Conservation (phyloP, 2,329 filamentous ascomycete genomes). For the Fusarium sublunatum region DNA sequence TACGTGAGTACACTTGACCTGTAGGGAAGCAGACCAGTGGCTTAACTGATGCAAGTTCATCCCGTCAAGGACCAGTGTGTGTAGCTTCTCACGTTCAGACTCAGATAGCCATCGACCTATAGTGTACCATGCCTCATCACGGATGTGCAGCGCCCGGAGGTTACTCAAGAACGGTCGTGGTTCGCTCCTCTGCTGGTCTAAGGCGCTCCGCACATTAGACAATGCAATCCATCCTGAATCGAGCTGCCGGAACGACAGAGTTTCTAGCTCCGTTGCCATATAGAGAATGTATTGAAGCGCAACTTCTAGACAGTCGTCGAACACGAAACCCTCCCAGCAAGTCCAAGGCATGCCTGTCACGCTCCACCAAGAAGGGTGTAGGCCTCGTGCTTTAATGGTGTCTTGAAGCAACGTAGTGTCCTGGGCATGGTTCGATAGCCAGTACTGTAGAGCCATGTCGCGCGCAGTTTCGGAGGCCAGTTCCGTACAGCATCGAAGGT, state of each 20-base stretch:
- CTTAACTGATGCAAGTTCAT: not conserved
- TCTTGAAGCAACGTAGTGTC: not conserved
- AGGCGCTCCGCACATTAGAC: not conserved
- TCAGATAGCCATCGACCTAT: constrained; percentile 2
- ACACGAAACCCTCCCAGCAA: constrained; percentile 1
- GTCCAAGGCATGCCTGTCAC: not conserved
- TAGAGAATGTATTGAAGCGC: constrained; percentile 4
- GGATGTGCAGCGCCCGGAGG: constrained; percentile 2
- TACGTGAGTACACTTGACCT: not conserved
- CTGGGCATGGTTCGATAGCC: not conserved
- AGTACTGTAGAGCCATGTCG: not conserved
- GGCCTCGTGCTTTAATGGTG: not conserved
- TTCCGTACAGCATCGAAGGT: constrained; percentile 8
- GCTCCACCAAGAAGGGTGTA: constrained; percentile 14
- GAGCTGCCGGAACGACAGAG: constrained; percentile 4
- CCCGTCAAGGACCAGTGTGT: constrained; percentile 1
- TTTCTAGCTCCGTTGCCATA: constrained; percentile 13
- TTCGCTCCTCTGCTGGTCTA: not conserved
- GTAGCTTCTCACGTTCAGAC: not conserved
- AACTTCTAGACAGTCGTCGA: constrained; percentile 6
- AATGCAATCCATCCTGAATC: not conserved
- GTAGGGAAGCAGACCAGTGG: not conserved
- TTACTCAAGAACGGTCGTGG: not conserved
- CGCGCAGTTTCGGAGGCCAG: not conserved
- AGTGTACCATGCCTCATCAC: not conserved